These are phyloP conservation scores for Diaporthe batatas DNA, from an alignment of 2,329 filamentous ascomycete species.

Conservation along the genomic window DNA sequence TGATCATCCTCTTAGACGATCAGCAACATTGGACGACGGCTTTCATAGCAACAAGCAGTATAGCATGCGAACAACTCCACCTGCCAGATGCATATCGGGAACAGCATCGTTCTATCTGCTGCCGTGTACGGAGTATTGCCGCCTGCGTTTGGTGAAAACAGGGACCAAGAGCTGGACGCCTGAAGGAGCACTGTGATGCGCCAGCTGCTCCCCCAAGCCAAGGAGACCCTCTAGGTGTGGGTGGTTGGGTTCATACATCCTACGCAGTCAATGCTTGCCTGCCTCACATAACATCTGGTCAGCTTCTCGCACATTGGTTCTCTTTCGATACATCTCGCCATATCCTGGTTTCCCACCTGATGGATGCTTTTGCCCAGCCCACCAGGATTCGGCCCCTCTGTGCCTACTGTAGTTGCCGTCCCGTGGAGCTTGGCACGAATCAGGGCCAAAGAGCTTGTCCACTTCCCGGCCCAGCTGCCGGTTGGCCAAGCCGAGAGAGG, in stretches of 20 bases:
- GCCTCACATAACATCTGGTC: not conserved
- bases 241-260: not conserved
- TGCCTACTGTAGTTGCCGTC: constrained; percentile 4
- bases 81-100: not conserved
- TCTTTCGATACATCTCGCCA: constrained; percentile 1
- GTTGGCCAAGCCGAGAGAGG: constrained; percentile 1
- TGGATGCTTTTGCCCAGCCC: constrained; percentile 10
- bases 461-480: constrained; percentile 20
- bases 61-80: constrained; percentile 8
- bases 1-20: constrained; percentile 28
- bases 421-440: constrained; percentile 28
- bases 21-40: constrained; percentile 37
- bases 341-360: not conserved
- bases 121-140: not conserved
- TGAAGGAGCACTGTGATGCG: constrained; percentile 12
- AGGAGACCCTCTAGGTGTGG: constrained; percentile 2
- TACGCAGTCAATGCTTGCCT: not conserved
- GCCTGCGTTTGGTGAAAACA: not conserved
- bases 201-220: not conserved
- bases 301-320: not conserved
- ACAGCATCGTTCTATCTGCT: constrained; percentile 10
- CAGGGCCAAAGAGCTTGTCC: constrained; percentile 21
- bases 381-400: not conserved
- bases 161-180: not conserved
- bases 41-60: constrained; percentile 18